A percentile compares a stretch with the other conserved stretches of the same genome.
Evolutionary conservation across 768 basidiomycete genomes (phyloP).

Genomic region (Leucosporidium creatinivorum): DNA sequence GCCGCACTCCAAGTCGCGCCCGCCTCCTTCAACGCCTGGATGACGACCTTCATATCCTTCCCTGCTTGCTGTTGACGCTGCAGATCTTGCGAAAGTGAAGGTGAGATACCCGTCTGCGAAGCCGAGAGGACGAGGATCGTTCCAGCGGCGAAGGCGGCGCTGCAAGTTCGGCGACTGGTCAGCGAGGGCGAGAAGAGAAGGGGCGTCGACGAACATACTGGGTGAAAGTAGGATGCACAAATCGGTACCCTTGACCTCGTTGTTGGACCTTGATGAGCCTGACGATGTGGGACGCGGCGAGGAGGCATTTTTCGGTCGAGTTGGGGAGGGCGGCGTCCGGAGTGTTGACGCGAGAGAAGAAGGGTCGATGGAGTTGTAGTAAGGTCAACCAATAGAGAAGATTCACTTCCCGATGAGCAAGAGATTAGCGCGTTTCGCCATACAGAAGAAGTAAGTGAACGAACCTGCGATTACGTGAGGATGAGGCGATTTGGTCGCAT

Average conservation of each 20-base stretch:
- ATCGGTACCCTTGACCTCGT: not conserved
- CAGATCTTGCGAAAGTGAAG: conserved; percentile 5
- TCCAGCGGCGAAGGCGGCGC: conserved; percentile 25
- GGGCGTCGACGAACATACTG: too few relatives aligned
- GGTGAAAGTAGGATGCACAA: too few relatives aligned
- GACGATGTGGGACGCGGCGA: conserved; percentile 20
- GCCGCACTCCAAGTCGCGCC: conserved; percentile 26
- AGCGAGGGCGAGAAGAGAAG: not conserved
- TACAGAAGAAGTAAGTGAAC: too few relatives aligned
- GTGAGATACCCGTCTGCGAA: conserved; percentile 18
- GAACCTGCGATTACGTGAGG: conserved; percentile 14
- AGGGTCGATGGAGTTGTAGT: too few relatives aligned
- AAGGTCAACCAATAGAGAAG: too few relatives aligned
- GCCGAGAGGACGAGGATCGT: conserved; percentile 28
- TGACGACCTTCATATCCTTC: conserved; percentile 21
- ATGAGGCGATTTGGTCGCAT: conserved; percentile 18
- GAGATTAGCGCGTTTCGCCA: too few relatives aligned
- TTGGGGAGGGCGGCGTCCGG: not conserved
- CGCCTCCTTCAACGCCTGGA: conserved; percentile 22
- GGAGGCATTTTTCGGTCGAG: conserved; percentile 27
- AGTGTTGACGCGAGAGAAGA: not conserved
- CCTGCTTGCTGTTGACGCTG: conserved; percentile 12
- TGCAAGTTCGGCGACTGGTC: conserved; percentile 7
- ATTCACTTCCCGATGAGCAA: too few relatives aligned
- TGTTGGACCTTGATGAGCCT: conserved; percentile 22